A percentile compares a stretch with the other conserved stretches of the same genome.
phyloP scores from a whole-genome alignment of 2,329 filamentous ascomycete genomes.

The Fusarium decemcellulare region DNA sequence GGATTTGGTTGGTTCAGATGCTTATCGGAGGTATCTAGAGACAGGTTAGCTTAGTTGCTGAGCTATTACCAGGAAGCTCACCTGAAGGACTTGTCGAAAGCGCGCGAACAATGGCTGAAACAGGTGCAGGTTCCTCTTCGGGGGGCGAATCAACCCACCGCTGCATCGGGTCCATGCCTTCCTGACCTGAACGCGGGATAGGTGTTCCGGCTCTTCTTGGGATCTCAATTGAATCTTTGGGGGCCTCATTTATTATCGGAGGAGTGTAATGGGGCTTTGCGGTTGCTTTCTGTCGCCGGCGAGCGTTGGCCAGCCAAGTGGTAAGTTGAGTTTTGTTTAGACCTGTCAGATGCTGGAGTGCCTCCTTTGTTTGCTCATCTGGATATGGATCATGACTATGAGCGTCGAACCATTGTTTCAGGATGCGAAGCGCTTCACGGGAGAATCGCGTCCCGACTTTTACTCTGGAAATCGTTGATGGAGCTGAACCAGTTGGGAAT shows the following conservation, averaged over 20 bases:
- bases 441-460: slow-evolving; percentile 16
- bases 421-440: background rate
- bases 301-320: slow-evolving; percentile 90
- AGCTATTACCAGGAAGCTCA: background rate
- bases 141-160: slow-evolving; percentile 3
- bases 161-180: background rate
- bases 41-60: background rate
- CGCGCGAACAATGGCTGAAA: background rate
- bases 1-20: background rate
- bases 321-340: slow-evolving; percentile 84
- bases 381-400: slow-evolving; percentile 86
- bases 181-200: background rate
- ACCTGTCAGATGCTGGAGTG: slow-evolving; percentile 79
- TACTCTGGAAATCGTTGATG: background rate
- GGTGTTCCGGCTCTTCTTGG: slow-evolving; percentile 3
- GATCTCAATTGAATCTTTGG: background rate
- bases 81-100: background rate
- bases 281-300: slow-evolving; percentile 65
- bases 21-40: background rate
- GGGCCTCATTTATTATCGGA: background rate
- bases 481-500: background rate
- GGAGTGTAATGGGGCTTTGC: background rate
- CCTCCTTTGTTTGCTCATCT: slow-evolving; percentile 84
- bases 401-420: slow-evolving; percentile 73
- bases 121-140: background rate